A percentile compares a stretch with the other conserved stretches of the same genome.
Evolutionary conservation across 768 basidiomycete genomes (phyloP).

Genomic region (Lanmaoa rubissima): DNA sequence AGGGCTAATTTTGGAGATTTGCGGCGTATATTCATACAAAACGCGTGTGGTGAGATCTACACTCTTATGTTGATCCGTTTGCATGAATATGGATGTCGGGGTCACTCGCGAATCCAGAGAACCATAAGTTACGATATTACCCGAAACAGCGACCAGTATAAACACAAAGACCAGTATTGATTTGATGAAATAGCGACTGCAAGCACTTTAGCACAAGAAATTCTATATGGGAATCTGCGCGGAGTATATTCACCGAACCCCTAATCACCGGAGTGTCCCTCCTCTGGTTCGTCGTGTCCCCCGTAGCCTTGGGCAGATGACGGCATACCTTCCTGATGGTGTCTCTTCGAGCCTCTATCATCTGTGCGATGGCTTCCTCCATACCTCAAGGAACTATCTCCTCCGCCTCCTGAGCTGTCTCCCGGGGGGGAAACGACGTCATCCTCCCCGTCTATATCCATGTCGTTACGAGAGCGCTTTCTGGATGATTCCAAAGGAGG

Average conservation of each 20-base stretch:
- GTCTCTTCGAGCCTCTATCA: constrained; percentile 58
- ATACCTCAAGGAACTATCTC: constrained; percentile 34
- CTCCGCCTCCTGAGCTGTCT: constrained; percentile 29
- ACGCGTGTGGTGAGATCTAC: constrained; percentile 27
- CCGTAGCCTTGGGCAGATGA: constrained; percentile 27
- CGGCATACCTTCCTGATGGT: constrained; percentile 46
- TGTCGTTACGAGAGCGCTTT: constrained; percentile 60
- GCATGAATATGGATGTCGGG: constrained; percentile 13
- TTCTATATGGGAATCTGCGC: constrained; percentile 29
- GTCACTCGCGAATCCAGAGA: constrained; percentile 10
- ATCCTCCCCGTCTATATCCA: constrained; percentile 60
- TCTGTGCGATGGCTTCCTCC: constrained; percentile 39
- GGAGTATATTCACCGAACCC: constrained; percentile 25
- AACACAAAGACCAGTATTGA: constrained; percentile 17
- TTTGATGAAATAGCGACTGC: constrained; percentile 12
- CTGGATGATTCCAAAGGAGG: constrained; percentile 45
- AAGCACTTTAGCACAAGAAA: constrained; percentile 34
- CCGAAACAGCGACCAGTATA: constrained; percentile 18
- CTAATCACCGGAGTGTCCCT: constrained; percentile 33
- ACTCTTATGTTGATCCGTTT: constrained; percentile 27
- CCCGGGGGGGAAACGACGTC: constrained; percentile 39
- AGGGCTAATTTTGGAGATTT: constrained; percentile 24
- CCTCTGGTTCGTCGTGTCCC: constrained; percentile 33
- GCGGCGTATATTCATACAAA: constrained; percentile 3
- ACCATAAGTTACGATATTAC: constrained; percentile 20